A percentile compares a stretch with the other conserved stretches of the same genome.
These are phyloP conservation scores for Keqinozyma sinolaborantium DNA, from an alignment of 1,139 yeast species.

Conservation along the genomic window DNA sequence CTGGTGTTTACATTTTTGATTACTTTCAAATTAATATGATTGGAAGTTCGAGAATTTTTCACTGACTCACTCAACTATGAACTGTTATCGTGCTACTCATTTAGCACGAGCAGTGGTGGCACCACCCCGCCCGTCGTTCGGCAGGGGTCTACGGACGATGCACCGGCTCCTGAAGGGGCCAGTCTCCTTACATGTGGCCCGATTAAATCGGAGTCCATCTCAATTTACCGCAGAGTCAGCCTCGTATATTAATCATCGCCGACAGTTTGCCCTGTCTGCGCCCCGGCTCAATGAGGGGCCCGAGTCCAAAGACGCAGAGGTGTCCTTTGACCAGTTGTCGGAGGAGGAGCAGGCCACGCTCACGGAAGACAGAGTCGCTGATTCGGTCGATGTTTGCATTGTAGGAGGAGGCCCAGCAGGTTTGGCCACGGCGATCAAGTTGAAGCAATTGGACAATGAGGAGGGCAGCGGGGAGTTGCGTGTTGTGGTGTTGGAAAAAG, in stretches of 20 bases:
- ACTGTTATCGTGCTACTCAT: too few relatives aligned
- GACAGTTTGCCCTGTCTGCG: too few relatives aligned
- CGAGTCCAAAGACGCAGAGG: conserved; percentile 5
- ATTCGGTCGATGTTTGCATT: conserved; percentile 87
- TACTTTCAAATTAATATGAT: not conserved
- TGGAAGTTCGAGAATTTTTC: not conserved
- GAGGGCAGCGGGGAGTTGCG: conserved; percentile 67
- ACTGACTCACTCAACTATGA: conserved; percentile 1
- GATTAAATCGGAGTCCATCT: too few relatives aligned
- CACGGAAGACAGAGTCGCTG: conserved; percentile 68
- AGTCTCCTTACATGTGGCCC: too few relatives aligned
- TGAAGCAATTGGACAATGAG: conserved; percentile 79
- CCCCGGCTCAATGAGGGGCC: too few relatives aligned
- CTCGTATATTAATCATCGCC: too few relatives aligned
- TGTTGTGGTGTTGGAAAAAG: conserved; percentile 87
- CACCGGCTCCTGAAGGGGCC: too few relatives aligned
- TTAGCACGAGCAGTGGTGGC: too few relatives aligned
- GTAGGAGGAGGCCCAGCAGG: conserved; percentile 99
- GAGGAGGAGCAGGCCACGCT: conserved; percentile 46
- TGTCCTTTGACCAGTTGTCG: conserved; percentile 8
- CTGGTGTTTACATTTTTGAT: not conserved
- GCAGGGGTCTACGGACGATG: too few relatives aligned
- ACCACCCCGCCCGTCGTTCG: too few relatives aligned
- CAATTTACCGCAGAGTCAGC: too few relatives aligned
- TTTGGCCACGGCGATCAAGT: conserved; percentile 82